These are phyloP conservation scores for Collybia nuda DNA, from an alignment of 768 basidiomycete genomes.

Conservation along the genomic window DNA sequence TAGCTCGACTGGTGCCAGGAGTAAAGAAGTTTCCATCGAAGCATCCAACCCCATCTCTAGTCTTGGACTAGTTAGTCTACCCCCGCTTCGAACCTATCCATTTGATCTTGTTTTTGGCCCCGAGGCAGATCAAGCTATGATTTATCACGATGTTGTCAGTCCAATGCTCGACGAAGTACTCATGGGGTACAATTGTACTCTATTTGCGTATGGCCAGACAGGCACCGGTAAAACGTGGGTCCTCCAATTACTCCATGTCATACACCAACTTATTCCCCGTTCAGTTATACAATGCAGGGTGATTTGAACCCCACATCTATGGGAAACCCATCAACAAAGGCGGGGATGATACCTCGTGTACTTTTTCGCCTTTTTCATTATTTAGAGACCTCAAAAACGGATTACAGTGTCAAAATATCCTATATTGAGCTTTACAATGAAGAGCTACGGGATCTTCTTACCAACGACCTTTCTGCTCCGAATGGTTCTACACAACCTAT, in stretches of 20 bases:
- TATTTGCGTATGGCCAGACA: constrained; percentile 98
- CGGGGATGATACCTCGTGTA: constrained; percentile 95
- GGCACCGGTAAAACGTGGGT: constrained; percentile 98
- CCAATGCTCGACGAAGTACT: constrained; percentile 95
- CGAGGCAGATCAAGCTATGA: constrained; percentile 91
- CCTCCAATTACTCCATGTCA: not conserved
- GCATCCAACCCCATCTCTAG: constrained; percentile 67
- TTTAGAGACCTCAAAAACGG: constrained; percentile 72
- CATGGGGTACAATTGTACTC: constrained; percentile 92
- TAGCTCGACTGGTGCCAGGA: constrained; percentile 71
- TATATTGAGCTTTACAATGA: constrained; percentile 98
- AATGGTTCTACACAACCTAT: constrained; percentile 72
- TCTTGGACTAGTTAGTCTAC: constrained; percentile 70
- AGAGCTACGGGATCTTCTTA: constrained; percentile 91
- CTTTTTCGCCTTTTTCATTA: constrained; percentile 90
- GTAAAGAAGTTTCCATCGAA: constrained; percentile 79
- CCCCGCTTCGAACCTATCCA: constrained; percentile 83
- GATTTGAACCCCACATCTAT: constrained; percentile 80
- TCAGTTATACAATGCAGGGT: constrained; percentile 95
- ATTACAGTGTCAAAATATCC: constrained; percentile 92
- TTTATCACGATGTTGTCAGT: constrained; percentile 91
- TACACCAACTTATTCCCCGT: not conserved
- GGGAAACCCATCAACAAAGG: constrained; percentile 84
- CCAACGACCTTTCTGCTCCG: constrained; percentile 73
- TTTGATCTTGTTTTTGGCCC: constrained; percentile 97